phyloP scores from a whole-genome alignment of 2,329 filamentous ascomycete genomes.

The Elsinoe perseae region DNA sequence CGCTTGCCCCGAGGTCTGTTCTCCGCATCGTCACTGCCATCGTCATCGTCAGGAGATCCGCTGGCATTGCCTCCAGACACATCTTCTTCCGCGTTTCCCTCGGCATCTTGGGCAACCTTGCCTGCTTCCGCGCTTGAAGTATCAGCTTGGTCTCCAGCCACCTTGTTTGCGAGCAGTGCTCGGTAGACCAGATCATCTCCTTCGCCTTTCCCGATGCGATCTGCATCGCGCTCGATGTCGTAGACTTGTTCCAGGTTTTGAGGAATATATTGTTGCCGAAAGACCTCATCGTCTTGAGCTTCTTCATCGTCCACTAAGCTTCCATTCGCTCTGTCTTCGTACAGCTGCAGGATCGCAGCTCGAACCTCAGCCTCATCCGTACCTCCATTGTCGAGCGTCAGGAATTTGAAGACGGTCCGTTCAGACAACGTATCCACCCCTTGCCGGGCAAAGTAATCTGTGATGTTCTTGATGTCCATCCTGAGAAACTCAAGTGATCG shows the following conservation, averaged over 20 bases:
- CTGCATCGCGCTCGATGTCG: constrained; percentile 84
- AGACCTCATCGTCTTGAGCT: constrained; percentile 83
- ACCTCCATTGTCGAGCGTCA: constrained; percentile 56
- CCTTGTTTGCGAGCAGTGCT: constrained; percentile 68
- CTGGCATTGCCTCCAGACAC: constrained; percentile 24
- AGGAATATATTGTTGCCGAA: constrained; percentile 92
- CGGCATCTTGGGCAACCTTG: background rate
- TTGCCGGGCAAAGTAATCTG: constrained; percentile 83
- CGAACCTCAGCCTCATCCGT: constrained; percentile 55
- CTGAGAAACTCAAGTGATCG: constrained; percentile 85
- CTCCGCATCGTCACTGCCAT: constrained; percentile 48
- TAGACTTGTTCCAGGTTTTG: constrained; percentile 95
- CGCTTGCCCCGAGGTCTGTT: constrained; percentile 68
- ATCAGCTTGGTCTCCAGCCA: constrained; percentile 31
- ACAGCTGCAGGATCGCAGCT: constrained; percentile 58
- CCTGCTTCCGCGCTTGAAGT: too few relatives aligned
- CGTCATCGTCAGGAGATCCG: constrained; percentile 22
- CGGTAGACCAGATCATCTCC: constrained; percentile 76
- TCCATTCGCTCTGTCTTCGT: constrained; percentile 47
- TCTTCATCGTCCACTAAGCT: constrained; percentile 49
- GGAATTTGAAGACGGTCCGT: constrained; percentile 73
- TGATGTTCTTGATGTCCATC: constrained; percentile 97
- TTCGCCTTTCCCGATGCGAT: constrained; percentile 64
- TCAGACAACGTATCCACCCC: constrained; percentile 76
- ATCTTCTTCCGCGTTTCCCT: constrained; percentile 10